These are phyloP conservation scores for Cutaneotrichosporon daszewskae DNA, from an alignment of 1,284 basidiomycete genomes.

Conservation along the genomic window DNA sequence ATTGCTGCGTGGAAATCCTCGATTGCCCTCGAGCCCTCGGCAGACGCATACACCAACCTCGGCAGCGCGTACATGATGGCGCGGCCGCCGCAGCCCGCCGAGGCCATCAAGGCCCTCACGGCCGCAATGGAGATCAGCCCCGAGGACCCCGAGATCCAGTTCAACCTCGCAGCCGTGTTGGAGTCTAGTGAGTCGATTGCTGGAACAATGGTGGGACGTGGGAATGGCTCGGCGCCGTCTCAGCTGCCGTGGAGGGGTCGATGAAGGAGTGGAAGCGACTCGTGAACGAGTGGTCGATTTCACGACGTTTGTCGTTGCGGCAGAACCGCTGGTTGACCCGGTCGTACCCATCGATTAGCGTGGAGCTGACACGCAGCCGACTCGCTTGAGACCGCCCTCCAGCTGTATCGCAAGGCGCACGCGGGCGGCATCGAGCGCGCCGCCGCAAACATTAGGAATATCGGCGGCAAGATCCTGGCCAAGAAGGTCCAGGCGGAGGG, in stretches of 20 bases:
- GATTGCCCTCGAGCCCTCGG: conserved; percentile 73
- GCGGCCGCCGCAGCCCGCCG: conserved; percentile 74
- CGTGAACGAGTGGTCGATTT: too few relatives aligned
- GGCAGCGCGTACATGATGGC: conserved; percentile 92
- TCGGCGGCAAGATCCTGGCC: conserved; percentile 41
- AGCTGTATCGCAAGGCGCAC: conserved; percentile 42
- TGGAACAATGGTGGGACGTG: too few relatives aligned
- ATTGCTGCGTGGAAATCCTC: conserved; percentile 83
- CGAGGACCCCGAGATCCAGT: conserved; percentile 89
- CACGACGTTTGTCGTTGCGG: too few relatives aligned
- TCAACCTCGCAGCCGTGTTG: conserved; percentile 66
- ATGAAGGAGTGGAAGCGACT: conserved; percentile 82
- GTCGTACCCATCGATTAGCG: too few relatives aligned
- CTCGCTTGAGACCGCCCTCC: conserved; percentile 41
- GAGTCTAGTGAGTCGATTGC: conserved; percentile 46
- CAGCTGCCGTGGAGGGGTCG: too few relatives aligned
- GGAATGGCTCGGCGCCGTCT: too few relatives aligned
- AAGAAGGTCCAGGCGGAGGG: conserved; percentile 17
- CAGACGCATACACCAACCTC: conserved; percentile 89
- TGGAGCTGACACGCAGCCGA: conserved; percentile 33
- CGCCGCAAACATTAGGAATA: conserved; percentile 43
- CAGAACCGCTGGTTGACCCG: too few relatives aligned
- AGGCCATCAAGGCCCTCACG: conserved; percentile 83
- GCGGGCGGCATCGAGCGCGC: conserved; percentile 45
- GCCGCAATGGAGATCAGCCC: conserved; percentile 78